Percentiles rank a stretch among this genome's conserved stretches.
These are phyloP conservation scores for Arachis monticola DNA, from an alignment of 331 rosid species.

Conservation along the genomic window DNA sequence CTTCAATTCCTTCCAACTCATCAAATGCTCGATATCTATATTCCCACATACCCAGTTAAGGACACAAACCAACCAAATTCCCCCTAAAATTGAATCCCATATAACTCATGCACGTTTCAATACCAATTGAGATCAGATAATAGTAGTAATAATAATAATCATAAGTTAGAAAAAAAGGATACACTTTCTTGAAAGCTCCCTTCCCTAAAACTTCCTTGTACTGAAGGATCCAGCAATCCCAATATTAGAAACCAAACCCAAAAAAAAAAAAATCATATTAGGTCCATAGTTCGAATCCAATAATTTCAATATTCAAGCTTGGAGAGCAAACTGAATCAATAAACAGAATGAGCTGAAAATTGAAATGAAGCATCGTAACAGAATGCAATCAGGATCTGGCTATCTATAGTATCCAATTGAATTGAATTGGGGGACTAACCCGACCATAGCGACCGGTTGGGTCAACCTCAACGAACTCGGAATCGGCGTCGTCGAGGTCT, in stretches of 20 bases:
- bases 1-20: conserved; percentile 96
- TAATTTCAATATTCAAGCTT: not conserved
- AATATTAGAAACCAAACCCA: not conserved
- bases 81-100: conserved; percentile 1
- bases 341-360: not conserved
- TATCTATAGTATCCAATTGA: conserved; percentile 4
- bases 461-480: conserved; percentile 83
- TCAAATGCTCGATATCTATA: conserved; percentile 94
- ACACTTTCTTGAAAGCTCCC: conserved; percentile 99
- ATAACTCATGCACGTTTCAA: conserved; percentile 1
- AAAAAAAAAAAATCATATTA: conserved; percentile 20
- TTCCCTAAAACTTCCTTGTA: conserved; percentile 87
- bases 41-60: conserved; percentile 54
- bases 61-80: conserved; percentile 40
- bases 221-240: conserved; percentile 60
- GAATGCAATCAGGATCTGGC: conserved; percentile 16
- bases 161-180: conserved; percentile 53
- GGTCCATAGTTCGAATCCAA: conserved; percentile 26
- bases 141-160: not conserved
- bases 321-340: not conserved
- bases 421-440: conserved; percentile 49
- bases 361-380: not conserved
- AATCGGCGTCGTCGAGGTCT: conserved; percentile 63
- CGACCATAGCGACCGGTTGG: conserved; percentile 94
- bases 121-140: conserved; percentile 3